These are phyloP conservation scores for Capsicum chinense DNA, from an alignment of 257 asterid species.

Conservation along the genomic window DNA sequence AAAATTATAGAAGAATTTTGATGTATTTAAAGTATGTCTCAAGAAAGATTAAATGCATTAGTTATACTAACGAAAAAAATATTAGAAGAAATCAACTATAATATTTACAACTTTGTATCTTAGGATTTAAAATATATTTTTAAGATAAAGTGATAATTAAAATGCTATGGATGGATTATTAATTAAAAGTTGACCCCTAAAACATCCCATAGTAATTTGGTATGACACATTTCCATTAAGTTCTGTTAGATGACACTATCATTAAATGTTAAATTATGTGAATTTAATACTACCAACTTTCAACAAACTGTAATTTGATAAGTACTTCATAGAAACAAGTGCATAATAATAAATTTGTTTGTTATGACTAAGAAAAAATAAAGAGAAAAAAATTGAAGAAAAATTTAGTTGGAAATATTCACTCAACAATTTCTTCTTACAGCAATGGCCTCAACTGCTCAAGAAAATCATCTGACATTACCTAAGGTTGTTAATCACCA, in stretches of 20 bases:
- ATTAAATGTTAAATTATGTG: neutral
- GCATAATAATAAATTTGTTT: conserved; percentile 18
- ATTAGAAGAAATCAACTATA: no score
- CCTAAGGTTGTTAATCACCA: conserved; percentile 19
- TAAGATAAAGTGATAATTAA: no score
- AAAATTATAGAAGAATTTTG: no score
- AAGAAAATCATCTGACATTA: neutral
- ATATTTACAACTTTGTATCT: no score
- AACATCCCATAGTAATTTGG: neutral
- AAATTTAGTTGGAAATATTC: neutral
- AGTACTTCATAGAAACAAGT: conserved; percentile 13
- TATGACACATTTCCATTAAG: conserved; percentile 20
- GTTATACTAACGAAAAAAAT: no score
- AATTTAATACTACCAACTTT: neutral
- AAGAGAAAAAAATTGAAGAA: neutral
- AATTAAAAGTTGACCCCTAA: neutral
- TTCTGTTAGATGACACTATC: neutral
- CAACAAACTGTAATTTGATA: neutral
- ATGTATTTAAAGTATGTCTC: no score
- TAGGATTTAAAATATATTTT: no score
- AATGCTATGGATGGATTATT: neutral
- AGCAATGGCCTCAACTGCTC: neutral
- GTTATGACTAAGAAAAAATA: neutral
- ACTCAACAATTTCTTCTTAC: neutral
- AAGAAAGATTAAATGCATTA: no score